Conservation (phyloP, 441 rosid species). For the Hura crepitans region DNA sequence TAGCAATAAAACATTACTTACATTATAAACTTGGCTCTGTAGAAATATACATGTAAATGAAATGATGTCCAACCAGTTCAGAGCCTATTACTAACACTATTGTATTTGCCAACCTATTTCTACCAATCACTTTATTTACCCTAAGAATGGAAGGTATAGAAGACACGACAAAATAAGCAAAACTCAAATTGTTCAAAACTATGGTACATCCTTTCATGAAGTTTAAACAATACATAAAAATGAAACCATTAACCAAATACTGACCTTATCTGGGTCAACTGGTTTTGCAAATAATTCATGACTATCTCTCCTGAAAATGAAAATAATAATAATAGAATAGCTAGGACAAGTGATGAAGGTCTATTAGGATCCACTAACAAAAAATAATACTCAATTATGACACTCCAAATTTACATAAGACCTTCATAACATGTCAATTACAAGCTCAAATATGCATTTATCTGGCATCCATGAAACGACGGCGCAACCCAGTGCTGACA, state of each 20-base stretch:
- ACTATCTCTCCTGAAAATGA: slow-evolving; percentile 46
- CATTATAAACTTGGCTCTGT: too few relatives aligned
- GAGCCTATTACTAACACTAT: too few relatives aligned
- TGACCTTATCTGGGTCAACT: slow-evolving; percentile 50
- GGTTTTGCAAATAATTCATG: slow-evolving; percentile 59
- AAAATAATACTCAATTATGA: neutral
- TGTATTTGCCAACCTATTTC: too few relatives aligned
- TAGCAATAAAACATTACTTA: neutral
- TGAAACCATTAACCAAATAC: slow-evolving; percentile 16
- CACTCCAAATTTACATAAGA: neutral
- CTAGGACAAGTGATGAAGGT: slow-evolving; percentile 5
- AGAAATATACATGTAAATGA: too few relatives aligned
- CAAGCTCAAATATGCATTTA: slow-evolving; percentile 39
- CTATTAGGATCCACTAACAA: neutral
- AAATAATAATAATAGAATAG: slow-evolving; percentile 6
- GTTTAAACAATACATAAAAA: slow-evolving; percentile 34
- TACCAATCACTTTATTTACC: too few relatives aligned
- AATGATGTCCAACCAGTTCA: too few relatives aligned
- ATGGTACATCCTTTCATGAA: slow-evolving; percentile 68
- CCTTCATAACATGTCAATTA: slow-evolving; percentile 53
- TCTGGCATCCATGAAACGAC: slow-evolving; percentile 33
- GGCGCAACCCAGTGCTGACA: slow-evolving; percentile 27
- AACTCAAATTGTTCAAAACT: slow-evolving; percentile 63
- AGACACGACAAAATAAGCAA: slow-evolving; percentile 21
- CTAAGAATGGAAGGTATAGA: neutral